Evolutionary conservation across 1,284 basidiomycete species (phyloP).

Genomic region (Baeospora myosura): DNA sequence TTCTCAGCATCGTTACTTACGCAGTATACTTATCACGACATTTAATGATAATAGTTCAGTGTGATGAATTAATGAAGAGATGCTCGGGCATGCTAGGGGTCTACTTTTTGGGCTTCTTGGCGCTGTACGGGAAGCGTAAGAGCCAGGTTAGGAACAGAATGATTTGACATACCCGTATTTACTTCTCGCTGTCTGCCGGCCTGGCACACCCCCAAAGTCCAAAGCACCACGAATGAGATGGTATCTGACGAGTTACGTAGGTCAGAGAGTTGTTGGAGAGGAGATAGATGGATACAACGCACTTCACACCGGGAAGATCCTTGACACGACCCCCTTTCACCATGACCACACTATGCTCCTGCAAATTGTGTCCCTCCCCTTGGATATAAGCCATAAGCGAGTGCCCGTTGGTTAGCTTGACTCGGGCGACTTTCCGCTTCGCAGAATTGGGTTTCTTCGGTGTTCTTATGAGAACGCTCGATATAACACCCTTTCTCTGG

Average conservation of each 20-base stretch:
- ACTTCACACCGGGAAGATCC: conserved; percentile 96
- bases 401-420: conserved; percentile 89
- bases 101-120: conserved; percentile 81
- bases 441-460: conserved; percentile 99
- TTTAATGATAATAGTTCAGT: too few relatives aligned
- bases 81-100: too few relatives aligned
- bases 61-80: too few relatives aligned
- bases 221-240: conserved; percentile 91
- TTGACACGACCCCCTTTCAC: conserved; percentile 92
- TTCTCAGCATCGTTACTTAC: too few relatives aligned
- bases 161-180: conserved; percentile 77
- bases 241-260: conserved; percentile 53
- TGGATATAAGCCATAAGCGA: conserved; percentile 92
- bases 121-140: conserved; percentile 26
- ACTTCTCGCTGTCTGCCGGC: conserved; percentile 76
- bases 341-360: conserved; percentile 95
- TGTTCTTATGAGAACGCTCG: conserved; percentile 76
- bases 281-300: conserved; percentile 26
- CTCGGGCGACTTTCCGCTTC: conserved; percentile 92
- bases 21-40: too few relatives aligned
- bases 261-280: background rate
- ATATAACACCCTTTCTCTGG: conserved; percentile 87
- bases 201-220: conserved; percentile 89
- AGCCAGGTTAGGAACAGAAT: background rate
- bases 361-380: conserved; percentile 96